Conservation (phyloP, 73 alveolate genomes). For the Durusdinium trenchii region DNA sequence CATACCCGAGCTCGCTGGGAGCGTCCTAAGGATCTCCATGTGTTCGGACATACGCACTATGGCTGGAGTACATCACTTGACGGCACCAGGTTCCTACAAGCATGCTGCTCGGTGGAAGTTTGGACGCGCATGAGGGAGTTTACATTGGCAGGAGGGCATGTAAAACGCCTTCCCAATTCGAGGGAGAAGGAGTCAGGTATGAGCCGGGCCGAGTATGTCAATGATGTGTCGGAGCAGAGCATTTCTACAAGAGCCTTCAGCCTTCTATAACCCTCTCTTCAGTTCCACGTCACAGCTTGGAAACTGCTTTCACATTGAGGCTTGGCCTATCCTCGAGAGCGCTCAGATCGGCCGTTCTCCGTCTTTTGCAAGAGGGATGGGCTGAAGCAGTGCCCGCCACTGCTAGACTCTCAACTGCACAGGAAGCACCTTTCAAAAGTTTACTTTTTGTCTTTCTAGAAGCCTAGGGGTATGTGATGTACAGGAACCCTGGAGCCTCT, state of each 20-base stretch:
- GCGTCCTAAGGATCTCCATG: constrained; percentile 56
- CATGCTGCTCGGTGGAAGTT: constrained; percentile 16
- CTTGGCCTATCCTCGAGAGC: constrained; percentile 88
- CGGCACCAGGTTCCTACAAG: constrained; percentile 81
- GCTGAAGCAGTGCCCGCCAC: background rate
- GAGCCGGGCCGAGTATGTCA: background rate
- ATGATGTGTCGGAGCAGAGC: background rate
- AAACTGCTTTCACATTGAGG: background rate
- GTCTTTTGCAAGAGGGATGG: constrained; percentile 23
- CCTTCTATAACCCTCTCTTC: background rate
- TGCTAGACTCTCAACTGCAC: background rate
- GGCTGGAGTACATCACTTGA: constrained; percentile 71
- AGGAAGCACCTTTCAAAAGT: background rate
- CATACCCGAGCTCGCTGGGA: background rate
- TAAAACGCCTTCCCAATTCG: background rate
- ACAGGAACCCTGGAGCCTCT: background rate
- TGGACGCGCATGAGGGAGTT: background rate
- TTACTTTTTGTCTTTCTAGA: background rate
- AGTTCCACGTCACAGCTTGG: background rate
- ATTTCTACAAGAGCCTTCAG: too few relatives aligned
- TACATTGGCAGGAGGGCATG: background rate
- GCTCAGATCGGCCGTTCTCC: constrained; percentile 68
- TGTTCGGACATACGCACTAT: constrained; percentile 94
- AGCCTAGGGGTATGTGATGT: background rate
- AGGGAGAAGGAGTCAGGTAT: background rate